Base-by-base conservation (phyloP, 2,329 filamentous ascomycete species). In the Orbilia ellipsospora region DNA sequence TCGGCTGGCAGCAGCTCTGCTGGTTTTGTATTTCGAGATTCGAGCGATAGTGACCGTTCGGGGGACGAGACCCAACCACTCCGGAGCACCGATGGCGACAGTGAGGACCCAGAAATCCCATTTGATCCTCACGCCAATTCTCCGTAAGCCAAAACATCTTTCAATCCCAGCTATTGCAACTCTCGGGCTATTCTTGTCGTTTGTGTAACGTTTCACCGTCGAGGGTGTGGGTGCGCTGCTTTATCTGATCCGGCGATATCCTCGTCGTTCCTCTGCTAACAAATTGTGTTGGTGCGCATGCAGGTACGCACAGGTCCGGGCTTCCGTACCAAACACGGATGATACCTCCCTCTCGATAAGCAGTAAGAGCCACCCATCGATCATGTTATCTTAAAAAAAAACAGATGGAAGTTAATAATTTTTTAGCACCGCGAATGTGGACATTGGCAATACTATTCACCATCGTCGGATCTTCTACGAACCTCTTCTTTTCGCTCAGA, bases 401-500 rank as follows among this genome's bases (percentile, higher is more conserved):
- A 10, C 15, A n/a, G 28, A 42, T n/a, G 2, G 44, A 15, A 23
- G 54, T 31, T 66, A 55, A 73, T 63, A 74, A 77, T 40, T 44
- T 7, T 64, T 67, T 66, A 81, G 82, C 92, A 4, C 92, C 92
- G 44, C 91, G 92, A 64, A 95, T 95, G 92, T 95, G 92, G 92
- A 86, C 86, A 36, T 82, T 95, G 16, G 93, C 92, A n/a, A 86
- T 92, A 42, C 81, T 95, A 8, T 95, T 95, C 82, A 90, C 92
- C 7, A 86, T 95, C 44, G 87, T 93, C 45, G 92, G 92, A 76
- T 94, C 92, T 55, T 91, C 91, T 1, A 93, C 91, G 42, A 95
- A 95, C 82, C 84, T 96, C 48, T 95, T 96, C 84, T 96, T 96
- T 84, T 94, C 92, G 42, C 85, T 96, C 81, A 88, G 93, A 87